Percentiles rank a stretch among this genome's conserved stretches.
phyloP scores from a whole-genome alignment of 441 rosid genomes.

The Populus hybrid region DNA sequence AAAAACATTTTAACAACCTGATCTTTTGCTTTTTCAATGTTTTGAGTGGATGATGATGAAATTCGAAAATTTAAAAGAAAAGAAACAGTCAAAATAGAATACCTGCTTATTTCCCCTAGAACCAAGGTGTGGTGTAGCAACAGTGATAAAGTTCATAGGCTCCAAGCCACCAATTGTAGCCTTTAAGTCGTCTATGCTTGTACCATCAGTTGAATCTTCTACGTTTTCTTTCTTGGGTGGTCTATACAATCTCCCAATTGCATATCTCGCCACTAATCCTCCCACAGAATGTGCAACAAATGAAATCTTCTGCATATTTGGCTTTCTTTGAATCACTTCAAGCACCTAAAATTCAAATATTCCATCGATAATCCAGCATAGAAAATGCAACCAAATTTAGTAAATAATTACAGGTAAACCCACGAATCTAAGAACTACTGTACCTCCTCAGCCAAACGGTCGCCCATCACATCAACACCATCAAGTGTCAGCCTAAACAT shows the following conservation, averaged over 20 bases:
- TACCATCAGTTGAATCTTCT: slow-evolving; percentile 27
- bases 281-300: slow-evolving; percentile 98
- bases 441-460: slow-evolving; percentile 84
- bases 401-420: slow-evolving; percentile 2
- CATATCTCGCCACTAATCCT: slow-evolving; percentile 92
- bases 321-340: slow-evolving; percentile 60
- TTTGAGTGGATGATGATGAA: background rate
- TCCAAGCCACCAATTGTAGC: slow-evolving; percentile 78
- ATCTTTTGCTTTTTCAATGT: background rate
- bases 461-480: slow-evolving; percentile 98
- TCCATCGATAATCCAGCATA: background rate
- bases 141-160: slow-evolving; percentile 83
- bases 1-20: background rate
- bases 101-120: slow-evolving; percentile 97
- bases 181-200: slow-evolving; percentile 25
- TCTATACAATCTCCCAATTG: slow-evolving; percentile 81
- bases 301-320: slow-evolving; percentile 69
- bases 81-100: slow-evolving; percentile 13
- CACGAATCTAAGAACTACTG: slow-evolving; percentile 1
- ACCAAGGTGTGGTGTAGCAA: slow-evolving; percentile 96
- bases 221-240: slow-evolving; percentile 35
- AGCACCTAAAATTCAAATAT: slow-evolving; percentile 50
- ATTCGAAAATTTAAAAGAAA: background rate
- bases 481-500: slow-evolving; percentile 59
- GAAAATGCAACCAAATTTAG: slow-evolving; percentile 1